Conservation (phyloP, 306 rosid genomes). For the Vigna mungo region DNA sequence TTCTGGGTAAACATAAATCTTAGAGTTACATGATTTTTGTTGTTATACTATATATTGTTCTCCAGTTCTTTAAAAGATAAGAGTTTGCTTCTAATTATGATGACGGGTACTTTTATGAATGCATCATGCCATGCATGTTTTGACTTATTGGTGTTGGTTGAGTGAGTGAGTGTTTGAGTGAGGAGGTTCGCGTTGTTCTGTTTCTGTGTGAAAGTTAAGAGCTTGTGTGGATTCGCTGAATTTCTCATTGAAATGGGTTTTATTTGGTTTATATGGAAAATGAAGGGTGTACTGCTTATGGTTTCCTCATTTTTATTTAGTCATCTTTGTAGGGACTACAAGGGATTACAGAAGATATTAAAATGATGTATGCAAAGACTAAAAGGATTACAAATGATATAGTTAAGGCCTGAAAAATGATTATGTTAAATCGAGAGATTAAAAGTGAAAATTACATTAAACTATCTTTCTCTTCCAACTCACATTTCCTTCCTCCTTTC, state of each 20-base stretch:
- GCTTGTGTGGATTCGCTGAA: background rate
- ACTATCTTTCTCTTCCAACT: no score
- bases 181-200: background rate
- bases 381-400: background rate
- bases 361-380: background rate
- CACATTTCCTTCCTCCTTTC: no score
- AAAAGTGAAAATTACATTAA: no score
- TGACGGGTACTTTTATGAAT: background rate
- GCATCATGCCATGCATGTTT: background rate
- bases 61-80: conserved; percentile 3
- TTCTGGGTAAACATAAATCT: background rate
- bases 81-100: conserved; percentile 32
- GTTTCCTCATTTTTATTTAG: no score
- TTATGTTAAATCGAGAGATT: no score
- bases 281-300: conserved; percentile 22
- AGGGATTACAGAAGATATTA: no score
- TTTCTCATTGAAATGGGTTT: background rate
- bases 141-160: conserved; percentile 20
- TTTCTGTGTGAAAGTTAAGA: conserved; percentile 27
- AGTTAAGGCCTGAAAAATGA: background rate
- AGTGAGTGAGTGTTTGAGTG: background rate
- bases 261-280: background rate
- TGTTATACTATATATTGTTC: background rate
- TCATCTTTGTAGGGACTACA: no score
- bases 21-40: conserved; percentile 18